Evolutionary conservation across 2,329 filamentous ascomycete species (phyloP), one percentile per base, ranked within the genome.

Genomic region (Calonectria crousiana): DNA sequence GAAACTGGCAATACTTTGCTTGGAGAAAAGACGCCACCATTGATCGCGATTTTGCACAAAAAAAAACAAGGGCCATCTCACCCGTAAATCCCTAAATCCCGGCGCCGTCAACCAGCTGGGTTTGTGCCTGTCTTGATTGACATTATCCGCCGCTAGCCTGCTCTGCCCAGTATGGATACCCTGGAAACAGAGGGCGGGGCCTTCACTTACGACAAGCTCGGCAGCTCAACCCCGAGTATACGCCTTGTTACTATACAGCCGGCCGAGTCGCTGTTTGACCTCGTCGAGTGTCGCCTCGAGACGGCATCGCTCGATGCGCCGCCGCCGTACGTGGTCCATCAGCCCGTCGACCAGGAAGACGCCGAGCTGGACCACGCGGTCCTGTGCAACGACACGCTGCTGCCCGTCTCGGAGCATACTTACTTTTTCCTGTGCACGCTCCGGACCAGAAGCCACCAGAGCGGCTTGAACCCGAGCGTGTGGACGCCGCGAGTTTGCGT

Each of bases 351-450:
- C 52, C 52, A 56, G 38, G 51, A 71, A 3, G 56, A 68, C 30
- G 38, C 70, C 14, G 38, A 68, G 52, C 44, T 49, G 20, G 56
- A 69, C 53, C 72, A 74, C 47, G 72, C 36, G 6, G 52, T 74
- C 32, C 23, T 71, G 26, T 74, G 72, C 23, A 34, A 72, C 38
- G 72, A 58, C 26, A 34, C 30, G 28, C 47, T 74, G 9, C 56
- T 74, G 2, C 32, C 26, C 32, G 64, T 74, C 14, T 74, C 72
- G 14, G 72, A 68, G 28, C 68, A 72, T 41, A 72, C 65, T 9
- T 68, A 72, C 36, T 74, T 72, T 49, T 69, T 72, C 64, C 56
- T 74, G 51, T 74, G 56, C 41, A 58, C 68, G 4, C 34, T 74
- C 11, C 38, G 60, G 28, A 49, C 38, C 8, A 51, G 69, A 49